Evolutionary conservation across 2,329 filamentous ascomycete species (phyloP).

Genomic region (Pyrenochaeta sp.): DNA sequence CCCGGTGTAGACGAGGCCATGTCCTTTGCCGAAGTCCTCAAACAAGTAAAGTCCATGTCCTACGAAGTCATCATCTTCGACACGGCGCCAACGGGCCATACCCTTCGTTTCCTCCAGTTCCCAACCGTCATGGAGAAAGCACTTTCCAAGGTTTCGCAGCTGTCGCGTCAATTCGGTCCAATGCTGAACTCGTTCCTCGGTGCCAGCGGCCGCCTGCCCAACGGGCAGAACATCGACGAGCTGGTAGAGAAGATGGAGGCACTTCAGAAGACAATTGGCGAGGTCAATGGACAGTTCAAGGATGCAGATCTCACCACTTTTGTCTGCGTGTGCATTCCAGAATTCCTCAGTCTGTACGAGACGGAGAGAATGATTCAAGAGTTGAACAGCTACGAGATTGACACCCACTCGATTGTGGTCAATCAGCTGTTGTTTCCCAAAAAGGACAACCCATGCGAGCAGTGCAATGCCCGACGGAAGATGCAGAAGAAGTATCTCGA

Average conservation of each 20-base stretch:
- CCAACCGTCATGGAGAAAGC: slow-evolving; percentile 98
- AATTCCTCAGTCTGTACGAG: slow-evolving; percentile 96
- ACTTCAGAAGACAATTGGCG: slow-evolving; percentile 87
- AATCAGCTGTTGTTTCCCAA: slow-evolving; percentile 97
- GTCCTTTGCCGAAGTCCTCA: slow-evolving; percentile 98
- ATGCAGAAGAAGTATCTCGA: slow-evolving; percentile 99
- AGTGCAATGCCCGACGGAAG: slow-evolving; percentile 92
- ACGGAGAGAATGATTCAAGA: slow-evolving; percentile 99
- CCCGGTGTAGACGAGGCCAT: slow-evolving; percentile 99
- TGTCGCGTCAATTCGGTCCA: slow-evolving; percentile 92
- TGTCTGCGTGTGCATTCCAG: slow-evolving; percentile 96
- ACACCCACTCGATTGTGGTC: slow-evolving; percentile 96
- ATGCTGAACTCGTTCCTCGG: slow-evolving; percentile 95
- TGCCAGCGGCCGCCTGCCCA: slow-evolving; percentile 76
- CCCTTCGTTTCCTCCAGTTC: slow-evolving; percentile 97
- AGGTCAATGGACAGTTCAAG: slow-evolving; percentile 99
- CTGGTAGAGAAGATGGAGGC: slow-evolving; percentile 95
- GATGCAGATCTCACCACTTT: slow-evolving; percentile 95
- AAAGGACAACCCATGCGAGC: slow-evolving; percentile 83
- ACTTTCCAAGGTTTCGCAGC: slow-evolving; percentile 93
- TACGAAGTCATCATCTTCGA: slow-evolving; percentile 99
- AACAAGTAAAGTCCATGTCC: slow-evolving; percentile 97
- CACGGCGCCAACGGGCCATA: slow-evolving; percentile 96
- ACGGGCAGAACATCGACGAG: slow-evolving; percentile 91
- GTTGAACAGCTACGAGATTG: slow-evolving; percentile 88